phyloP scores from a whole-genome alignment of 805 yeast genomes.

The Yamadazyma akitaensis region DNA sequence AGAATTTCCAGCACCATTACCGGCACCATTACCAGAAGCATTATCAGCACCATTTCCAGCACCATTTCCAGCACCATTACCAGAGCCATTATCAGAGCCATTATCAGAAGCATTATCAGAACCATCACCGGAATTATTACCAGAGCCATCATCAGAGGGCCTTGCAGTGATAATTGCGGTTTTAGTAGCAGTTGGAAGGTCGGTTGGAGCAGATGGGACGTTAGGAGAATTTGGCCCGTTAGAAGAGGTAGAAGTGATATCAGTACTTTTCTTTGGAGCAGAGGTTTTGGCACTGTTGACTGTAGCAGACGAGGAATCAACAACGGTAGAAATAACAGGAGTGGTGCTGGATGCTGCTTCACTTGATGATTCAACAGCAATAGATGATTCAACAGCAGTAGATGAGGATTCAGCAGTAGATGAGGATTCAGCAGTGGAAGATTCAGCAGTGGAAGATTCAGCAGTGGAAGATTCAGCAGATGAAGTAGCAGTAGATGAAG shows the following conservation, averaged over 20 bases:
- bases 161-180: neutral
- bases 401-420: too few species aligned
- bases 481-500: constrained; percentile 11
- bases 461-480: constrained; percentile 11
- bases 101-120: neutral
- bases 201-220: constrained; percentile 4
- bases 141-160: constrained; percentile 8
- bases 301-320: too few species aligned
- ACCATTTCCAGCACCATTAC: neutral
- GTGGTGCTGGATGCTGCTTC: too few species aligned
- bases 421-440: neutral
- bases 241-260: constrained; percentile 1
- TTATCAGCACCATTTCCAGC: too few species aligned
- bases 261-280: neutral
- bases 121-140: neutral
- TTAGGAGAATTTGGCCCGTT: neutral
- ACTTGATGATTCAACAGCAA: too few species aligned
- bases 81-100: constrained; percentile 1
- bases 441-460: neutral
- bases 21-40: neutral
- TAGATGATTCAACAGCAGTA: too few species aligned
- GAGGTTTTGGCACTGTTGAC: constrained; percentile 1
- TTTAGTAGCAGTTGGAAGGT: constrained; percentile 1
- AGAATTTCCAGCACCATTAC: neutral
- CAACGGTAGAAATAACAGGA: too few species aligned